Evolutionary conservation across 805 yeast species (phyloP), one percentile per base, ranked within the genome.

Genomic region (Pichia gijzeniarum): DNA sequence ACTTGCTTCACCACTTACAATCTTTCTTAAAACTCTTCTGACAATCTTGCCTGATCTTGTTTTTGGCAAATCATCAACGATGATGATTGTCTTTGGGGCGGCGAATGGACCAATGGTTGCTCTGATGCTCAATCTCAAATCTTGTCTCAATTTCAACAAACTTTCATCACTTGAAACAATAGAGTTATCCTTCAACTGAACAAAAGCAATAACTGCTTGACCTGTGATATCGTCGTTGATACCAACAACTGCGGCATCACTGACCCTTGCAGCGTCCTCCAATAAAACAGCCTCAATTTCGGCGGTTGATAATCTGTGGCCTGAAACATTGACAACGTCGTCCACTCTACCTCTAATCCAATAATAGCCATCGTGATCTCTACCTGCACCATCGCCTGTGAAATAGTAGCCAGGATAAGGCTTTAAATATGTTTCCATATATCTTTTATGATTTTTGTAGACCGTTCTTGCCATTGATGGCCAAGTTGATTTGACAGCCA

Each of bases 311-410:
- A 93, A 76, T 68, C 99, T 82, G 70, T 93, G 99, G 55, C 99
- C 99, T 43, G 95, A 83, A 34, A 93, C 98, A 62, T 93, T 93
- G 55, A 91, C 99, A 48, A 93, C 98, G 60, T 93, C 99, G 65
- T 93, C 98, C 53, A 93, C 97, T 68, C 99, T 84, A 59, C 99
- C 99, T 67, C 91, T 79, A 65, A 93, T 91, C 96, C 98, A 93
- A 72, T 81, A 87, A 74, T 82, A 93, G 41, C 98, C 98, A 61
- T 93, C 98, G 51, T 79, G 79, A 66, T 93, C 99, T 64, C 97
- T 81, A 37, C 95, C 98, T 44, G 97, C 98, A 70, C 98, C 98
- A 65, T 91, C 99, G 59, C 99, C 99, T 12, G 97, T 85, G 74
- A 93, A 93, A 72, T 89, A 93, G 70, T 77, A 80, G 48, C 95